These are phyloP conservation scores for Aschersonia sp. DNA, from an alignment of 2,329 filamentous ascomycete species.

Conservation along the genomic window DNA sequence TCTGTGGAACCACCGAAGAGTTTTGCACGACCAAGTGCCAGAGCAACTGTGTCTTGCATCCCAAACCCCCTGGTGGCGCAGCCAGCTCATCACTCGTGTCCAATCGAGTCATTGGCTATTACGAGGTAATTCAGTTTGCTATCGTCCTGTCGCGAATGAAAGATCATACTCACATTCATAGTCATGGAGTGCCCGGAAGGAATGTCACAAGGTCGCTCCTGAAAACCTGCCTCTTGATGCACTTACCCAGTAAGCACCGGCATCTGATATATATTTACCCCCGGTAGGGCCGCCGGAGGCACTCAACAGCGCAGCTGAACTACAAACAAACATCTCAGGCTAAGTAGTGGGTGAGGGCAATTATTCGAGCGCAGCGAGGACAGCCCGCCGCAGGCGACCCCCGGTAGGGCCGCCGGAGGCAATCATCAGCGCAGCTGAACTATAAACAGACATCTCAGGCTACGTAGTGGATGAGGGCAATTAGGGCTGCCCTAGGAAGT, in stretches of 20 bases:
- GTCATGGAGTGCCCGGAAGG: constrained; percentile 2
- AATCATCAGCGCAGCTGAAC: too few species aligned
- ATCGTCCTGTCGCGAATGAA: background rate
- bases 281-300: too few species aligned
- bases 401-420: too few species aligned
- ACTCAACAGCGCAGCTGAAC: too few species aligned
- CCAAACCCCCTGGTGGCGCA: background rate
- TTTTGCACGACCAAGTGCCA: constrained; percentile 9
- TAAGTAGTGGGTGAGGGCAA: too few species aligned
- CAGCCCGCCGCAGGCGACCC: too few species aligned
- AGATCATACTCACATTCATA: background rate
- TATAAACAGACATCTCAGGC: too few species aligned
- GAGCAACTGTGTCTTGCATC: constrained; percentile 8
- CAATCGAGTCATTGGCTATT: constrained; percentile 8
- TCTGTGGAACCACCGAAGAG: constrained; percentile 6
- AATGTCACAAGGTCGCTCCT: background rate
- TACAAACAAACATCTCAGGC: too few species aligned
- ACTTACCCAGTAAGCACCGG: background rate
- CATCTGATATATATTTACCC: background rate
- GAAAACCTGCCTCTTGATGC: background rate
- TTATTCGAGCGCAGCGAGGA: too few species aligned
- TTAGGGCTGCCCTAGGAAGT: too few species aligned
- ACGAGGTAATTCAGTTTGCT: constrained; percentile 2
- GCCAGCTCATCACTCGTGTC: background rate
- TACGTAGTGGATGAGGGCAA: too few species aligned